These are phyloP conservation scores for Coffea eugenioides DNA, from an alignment of 257 asterid genomes.

Conservation along the genomic window DNA sequence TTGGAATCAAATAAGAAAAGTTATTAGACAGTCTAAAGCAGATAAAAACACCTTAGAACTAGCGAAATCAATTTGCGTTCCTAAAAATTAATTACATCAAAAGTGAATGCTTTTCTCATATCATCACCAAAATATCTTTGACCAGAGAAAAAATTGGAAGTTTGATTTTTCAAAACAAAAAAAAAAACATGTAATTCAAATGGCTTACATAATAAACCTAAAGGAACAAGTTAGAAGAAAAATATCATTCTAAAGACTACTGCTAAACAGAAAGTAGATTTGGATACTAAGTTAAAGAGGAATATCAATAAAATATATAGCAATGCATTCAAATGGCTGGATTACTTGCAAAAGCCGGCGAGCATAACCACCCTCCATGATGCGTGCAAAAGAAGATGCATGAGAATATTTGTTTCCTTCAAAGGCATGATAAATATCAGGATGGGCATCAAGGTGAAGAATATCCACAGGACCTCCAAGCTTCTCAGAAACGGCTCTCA, in stretches of 20 bases:
- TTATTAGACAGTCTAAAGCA: not conserved
- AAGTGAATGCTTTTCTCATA: not conserved
- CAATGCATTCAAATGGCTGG: constrained; percentile 2
- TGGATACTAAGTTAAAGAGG: not conserved
- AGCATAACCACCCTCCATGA: constrained; percentile 99
- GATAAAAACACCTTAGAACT: not conserved
- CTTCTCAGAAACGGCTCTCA: constrained; percentile 97
- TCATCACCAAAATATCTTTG: not conserved
- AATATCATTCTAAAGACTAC: not conserved
- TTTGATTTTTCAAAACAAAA: not conserved
- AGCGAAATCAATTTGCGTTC: not conserved
- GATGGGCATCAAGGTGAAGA: constrained; percentile 99
- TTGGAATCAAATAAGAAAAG: not conserved
- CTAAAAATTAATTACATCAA: not conserved
- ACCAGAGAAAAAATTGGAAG: not conserved
- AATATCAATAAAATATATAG: not conserved
- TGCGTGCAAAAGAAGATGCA: constrained; percentile 95
- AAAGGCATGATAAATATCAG: constrained; percentile 85
- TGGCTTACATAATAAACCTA: not conserved
- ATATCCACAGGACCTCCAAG: constrained; percentile 96
- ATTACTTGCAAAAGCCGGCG: constrained; percentile 86
- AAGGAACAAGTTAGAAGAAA: not conserved
- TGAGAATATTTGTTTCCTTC: constrained; percentile 97
- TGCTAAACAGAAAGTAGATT: not conserved
- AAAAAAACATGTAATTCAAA: not conserved